A percentile compares a stretch with the other conserved stretches of the same genome.
phyloP scores from a whole-genome alignment of 148 eudicot genomes.

The Rhododendron henanense region DNA sequence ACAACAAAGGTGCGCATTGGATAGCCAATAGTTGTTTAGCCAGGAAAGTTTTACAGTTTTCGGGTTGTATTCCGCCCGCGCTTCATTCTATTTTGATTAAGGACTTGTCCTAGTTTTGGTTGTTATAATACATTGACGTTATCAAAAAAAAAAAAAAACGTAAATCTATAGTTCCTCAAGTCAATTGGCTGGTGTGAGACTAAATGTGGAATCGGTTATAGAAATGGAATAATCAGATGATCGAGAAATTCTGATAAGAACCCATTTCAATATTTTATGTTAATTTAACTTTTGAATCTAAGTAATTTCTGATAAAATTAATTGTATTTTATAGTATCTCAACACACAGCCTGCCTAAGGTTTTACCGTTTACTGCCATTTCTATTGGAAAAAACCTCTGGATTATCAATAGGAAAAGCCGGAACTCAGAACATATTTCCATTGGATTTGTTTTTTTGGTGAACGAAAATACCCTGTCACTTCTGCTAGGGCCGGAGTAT shows the following conservation, averaged over 20 bases:
- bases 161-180: not conserved
- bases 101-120: too few relatives aligned
- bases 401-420: not conserved
- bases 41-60: too few relatives aligned
- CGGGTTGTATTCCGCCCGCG: too few relatives aligned
- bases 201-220: not conserved
- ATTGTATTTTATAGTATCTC: not conserved
- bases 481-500: too few relatives aligned
- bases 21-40: too few relatives aligned
- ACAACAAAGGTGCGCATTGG: too few relatives aligned
- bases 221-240: not conserved
- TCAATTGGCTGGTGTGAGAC: not conserved
- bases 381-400: not conserved
- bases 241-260: not conserved
- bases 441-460: not conserved
- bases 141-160: too few relatives aligned
- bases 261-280: not conserved
- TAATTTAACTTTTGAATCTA: not conserved
- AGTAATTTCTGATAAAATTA: not conserved
- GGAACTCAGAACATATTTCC: not conserved
- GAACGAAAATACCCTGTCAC: not conserved
- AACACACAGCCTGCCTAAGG: not conserved
- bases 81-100: too few relatives aligned
- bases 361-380: not conserved
- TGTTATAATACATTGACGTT: too few relatives aligned